Evolutionary conservation across 2,329 filamentous ascomycete species (phyloP).

Genomic region (Colletotrichum musicola): DNA sequence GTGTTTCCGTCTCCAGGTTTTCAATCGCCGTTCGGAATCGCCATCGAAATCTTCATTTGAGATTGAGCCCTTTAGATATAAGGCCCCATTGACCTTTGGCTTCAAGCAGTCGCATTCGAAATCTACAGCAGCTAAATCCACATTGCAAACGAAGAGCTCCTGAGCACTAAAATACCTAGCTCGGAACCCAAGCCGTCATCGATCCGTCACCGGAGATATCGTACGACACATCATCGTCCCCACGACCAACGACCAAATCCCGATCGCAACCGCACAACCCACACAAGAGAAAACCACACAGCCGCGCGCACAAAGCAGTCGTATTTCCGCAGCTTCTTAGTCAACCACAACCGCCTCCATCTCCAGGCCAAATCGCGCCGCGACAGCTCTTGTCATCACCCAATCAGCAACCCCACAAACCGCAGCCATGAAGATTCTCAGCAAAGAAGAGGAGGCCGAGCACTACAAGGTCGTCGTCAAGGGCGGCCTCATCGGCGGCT

Average conservation of each 20-base stretch:
- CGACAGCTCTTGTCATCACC: background rate
- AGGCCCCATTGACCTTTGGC: conserved; percentile 4
- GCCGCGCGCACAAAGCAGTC: conserved; percentile 14
- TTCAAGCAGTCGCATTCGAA: background rate
- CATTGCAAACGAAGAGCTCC: conserved; percentile 11
- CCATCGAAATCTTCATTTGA: conserved; percentile 8
- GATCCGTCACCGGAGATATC: conserved; percentile 28
- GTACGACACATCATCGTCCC: conserved; percentile 30
- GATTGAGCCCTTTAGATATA: conserved; percentile 20
- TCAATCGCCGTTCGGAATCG: conserved; percentile 33
- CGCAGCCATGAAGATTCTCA: conserved; percentile 89
- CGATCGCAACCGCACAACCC: background rate
- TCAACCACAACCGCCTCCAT: background rate
- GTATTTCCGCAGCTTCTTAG: conserved; percentile 19
- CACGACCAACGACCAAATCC: conserved; percentile 23
- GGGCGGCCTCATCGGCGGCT: conserved; percentile 81
- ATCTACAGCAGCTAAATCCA: background rate
- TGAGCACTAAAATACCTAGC: conserved; percentile 14
- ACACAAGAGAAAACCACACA: conserved; percentile 8
- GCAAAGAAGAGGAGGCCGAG: conserved; percentile 88
- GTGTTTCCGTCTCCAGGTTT: conserved; percentile 11
- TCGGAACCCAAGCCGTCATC: conserved; percentile 31
- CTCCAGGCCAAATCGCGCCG: conserved; percentile 11
- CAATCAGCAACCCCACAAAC: conserved; percentile 13
- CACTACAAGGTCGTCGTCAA: conserved; percentile 87